phyloP scores from a whole-genome alignment of 148 eudicot species.

The Silene uniflora region DNA sequence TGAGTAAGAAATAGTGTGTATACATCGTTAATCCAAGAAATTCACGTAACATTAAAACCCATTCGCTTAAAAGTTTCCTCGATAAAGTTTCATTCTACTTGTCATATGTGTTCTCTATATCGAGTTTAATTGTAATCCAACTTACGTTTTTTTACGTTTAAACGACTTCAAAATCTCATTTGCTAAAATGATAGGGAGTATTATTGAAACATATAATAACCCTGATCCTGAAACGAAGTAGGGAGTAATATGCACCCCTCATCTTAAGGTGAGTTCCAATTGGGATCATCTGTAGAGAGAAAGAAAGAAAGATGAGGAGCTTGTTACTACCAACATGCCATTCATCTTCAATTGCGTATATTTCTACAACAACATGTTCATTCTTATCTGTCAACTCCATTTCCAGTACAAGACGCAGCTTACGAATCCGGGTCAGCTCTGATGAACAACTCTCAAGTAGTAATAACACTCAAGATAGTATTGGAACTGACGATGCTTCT shows the following conservation, averaged over 20 bases:
- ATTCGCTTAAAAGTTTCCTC: too few relatives aligned
- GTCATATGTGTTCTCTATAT: too few relatives aligned
- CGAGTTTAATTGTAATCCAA: too few relatives aligned
- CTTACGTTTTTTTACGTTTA: too few relatives aligned
- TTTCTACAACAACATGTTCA: neutral
- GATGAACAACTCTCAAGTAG: neutral
- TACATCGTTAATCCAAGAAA: too few relatives aligned
- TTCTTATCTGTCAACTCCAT: neutral
- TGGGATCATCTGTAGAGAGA: neutral
- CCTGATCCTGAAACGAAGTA: too few relatives aligned
- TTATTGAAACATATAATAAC: too few relatives aligned
- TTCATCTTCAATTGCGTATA: neutral
- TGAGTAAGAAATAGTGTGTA: too few relatives aligned
- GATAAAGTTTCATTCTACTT: too few relatives aligned
- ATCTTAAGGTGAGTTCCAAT: neutral
- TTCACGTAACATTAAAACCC: too few relatives aligned
- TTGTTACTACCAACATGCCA: neutral
- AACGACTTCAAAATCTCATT: too few relatives aligned
- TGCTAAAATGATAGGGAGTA: too few relatives aligned
- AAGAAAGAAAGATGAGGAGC: neutral
- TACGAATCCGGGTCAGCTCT: neutral
- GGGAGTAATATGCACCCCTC: neutral
- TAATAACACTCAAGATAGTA: neutral
- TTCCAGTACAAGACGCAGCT: neutral
- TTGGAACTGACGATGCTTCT: neutral